Conservation (phyloP, 306 rosid species). For the Begonia loranthoides region DNA sequence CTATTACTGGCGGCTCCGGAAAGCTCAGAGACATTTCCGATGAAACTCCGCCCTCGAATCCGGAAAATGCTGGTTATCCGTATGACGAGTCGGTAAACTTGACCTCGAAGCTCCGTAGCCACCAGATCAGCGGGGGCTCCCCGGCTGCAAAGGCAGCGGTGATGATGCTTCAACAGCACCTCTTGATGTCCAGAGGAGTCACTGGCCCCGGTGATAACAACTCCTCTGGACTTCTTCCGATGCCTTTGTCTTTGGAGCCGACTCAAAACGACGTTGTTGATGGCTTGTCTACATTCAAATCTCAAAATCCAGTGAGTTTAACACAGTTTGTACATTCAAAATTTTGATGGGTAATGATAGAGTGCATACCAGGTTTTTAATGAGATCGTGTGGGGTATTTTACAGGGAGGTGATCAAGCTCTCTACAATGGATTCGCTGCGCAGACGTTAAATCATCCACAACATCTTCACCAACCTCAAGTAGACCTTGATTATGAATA, state of each 20-base stretch:
- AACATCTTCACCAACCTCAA: constrained; percentile 46
- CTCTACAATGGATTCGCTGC: constrained; percentile 31
- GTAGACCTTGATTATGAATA: constrained; percentile 1
- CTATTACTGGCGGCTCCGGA: not conserved
- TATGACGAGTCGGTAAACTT: constrained; percentile 28
- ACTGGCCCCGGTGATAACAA: constrained; percentile 8
- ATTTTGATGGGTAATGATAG: not conserved
- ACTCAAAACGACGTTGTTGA: constrained; percentile 33
- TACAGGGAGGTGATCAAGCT: constrained; percentile 29
- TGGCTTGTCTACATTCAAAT: constrained; percentile 26
- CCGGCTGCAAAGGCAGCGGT: constrained; percentile 15
- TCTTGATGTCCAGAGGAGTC: constrained; percentile 20
- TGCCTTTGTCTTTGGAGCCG: constrained; percentile 21
- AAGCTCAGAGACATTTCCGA: constrained; percentile 12
- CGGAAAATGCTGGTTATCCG: constrained; percentile 17
- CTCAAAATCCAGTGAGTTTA: constrained; percentile 24
- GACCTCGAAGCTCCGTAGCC: constrained; percentile 33
- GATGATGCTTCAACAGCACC: constrained; percentile 46
- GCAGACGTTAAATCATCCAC: constrained; percentile 24
- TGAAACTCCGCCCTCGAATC: constrained; percentile 13
- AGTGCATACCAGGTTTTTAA: not conserved
- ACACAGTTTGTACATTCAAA: not conserved
- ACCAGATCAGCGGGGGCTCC: constrained; percentile 25
- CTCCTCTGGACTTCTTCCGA: constrained; percentile 19
- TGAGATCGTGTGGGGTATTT: constrained; percentile 2